phyloP scores from a whole-genome alignment of 1,284 basidiomycete species.

The Sanghuangporus weigelae region DNA sequence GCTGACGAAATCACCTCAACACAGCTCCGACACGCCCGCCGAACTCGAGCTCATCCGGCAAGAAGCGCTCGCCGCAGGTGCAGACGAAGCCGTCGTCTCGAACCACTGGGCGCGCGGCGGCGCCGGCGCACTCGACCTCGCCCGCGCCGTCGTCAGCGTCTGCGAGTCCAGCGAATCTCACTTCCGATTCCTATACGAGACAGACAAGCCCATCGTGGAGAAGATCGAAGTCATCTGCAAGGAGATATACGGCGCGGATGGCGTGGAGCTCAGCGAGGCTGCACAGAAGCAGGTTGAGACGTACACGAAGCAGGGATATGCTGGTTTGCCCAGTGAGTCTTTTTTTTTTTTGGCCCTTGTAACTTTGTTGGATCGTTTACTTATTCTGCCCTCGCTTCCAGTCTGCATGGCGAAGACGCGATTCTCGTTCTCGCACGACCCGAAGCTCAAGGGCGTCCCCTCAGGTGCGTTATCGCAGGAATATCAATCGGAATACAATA shows the following conservation, averaged over 20 bases:
- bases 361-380: conserved; percentile 2
- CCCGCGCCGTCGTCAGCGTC: conserved; percentile 79
- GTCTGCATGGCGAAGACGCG: conserved; percentile 99
- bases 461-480: conserved; percentile 37
- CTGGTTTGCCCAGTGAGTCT: conserved; percentile 69
- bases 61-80: conserved; percentile 80
- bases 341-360: conserved; percentile 7
- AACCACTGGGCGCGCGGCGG: conserved; percentile 98
- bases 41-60: conserved; percentile 86
- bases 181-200: conserved; percentile 90
- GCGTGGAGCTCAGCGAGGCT: conserved; percentile 78
- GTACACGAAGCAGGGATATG: conserved; percentile 89
- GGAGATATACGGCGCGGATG: conserved; percentile 89
- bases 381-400: conserved; percentile 24
- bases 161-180: conserved; percentile 85
- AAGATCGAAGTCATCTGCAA: conserved; percentile 86
- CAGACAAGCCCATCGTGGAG: conserved; percentile 77
- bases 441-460: conserved; percentile 87
- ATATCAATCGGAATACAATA: background rate
- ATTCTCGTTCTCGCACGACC: conserved; percentile 93
- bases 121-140: conserved; percentile 80
- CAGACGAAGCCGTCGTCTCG: conserved; percentile 92
- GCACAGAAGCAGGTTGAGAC: conserved; percentile 86
- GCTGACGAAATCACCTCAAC: conserved; percentile 13
- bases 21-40: conserved; percentile 83